Conservation (phyloP, 192 early-diverging fungal species). For the Geosiphon pyriformis region DNA sequence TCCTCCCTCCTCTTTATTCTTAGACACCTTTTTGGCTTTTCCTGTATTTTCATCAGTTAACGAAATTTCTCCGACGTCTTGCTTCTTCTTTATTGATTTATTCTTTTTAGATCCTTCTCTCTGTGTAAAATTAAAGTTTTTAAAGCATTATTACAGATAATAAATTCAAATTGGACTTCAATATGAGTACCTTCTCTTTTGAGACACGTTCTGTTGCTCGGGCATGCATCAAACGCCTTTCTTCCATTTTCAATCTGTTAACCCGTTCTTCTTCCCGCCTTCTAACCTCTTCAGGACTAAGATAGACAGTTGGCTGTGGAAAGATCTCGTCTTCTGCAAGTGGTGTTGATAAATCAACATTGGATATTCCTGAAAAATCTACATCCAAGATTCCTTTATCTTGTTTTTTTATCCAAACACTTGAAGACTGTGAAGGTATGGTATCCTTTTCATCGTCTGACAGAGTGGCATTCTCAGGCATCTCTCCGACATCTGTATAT, state of each 20-base stretch:
- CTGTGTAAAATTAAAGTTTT: background rate
- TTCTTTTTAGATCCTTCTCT: constrained; percentile 19
- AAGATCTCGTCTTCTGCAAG: constrained; percentile 50
- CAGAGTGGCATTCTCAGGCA: constrained; percentile 51
- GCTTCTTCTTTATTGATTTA: constrained; percentile 9
- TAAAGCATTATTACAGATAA: background rate
- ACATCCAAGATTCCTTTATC: constrained; percentile 36
- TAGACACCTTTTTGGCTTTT: constrained; percentile 10
- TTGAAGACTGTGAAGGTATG: background rate
- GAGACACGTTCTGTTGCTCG: background rate
- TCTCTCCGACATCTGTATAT: constrained; percentile 51
- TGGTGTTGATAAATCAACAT: constrained; percentile 50
- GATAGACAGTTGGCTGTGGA: constrained; percentile 46
- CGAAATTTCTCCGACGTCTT: background rate
- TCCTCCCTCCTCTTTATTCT: constrained; percentile 4
- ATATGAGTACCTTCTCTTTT: background rate
- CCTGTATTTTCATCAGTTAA: background rate
- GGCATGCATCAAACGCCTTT: background rate
- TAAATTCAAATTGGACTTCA: background rate
- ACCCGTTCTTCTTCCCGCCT: constrained; percentile 40
- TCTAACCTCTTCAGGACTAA: constrained; percentile 50
- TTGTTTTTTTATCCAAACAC: background rate
- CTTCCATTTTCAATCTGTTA: constrained; percentile 31
- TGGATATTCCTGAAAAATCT: constrained; percentile 36
- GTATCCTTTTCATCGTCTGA: constrained; percentile 42